A percentile compares a stretch with the other conserved stretches of the same genome.
phyloP scores from a whole-genome alignment of 2,329 filamentous ascomycete genomes.

The Epichloe scottii region DNA sequence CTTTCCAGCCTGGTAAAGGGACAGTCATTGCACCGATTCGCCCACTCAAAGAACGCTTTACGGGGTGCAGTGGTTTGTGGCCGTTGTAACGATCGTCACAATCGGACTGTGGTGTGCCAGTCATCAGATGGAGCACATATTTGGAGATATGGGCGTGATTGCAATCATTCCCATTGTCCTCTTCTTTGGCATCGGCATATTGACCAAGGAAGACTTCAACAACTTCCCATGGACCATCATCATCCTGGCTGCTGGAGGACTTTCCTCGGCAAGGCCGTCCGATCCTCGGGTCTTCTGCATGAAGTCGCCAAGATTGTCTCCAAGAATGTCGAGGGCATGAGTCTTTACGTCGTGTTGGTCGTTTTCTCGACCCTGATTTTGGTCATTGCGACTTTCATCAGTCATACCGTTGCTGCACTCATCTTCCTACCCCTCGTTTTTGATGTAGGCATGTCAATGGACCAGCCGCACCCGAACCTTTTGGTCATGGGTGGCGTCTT shows the following conservation, averaged over 20 bases:
- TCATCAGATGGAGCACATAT: constrained; percentile 74
- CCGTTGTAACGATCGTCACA: constrained; percentile 66
- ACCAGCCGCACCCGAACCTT: constrained; percentile 82
- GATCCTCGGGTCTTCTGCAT: constrained; percentile 81
- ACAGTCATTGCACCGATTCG: constrained; percentile 88
- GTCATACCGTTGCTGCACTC: constrained; percentile 87
- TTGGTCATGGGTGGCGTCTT: constrained; percentile 89
- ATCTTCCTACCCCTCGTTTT: constrained; percentile 88
- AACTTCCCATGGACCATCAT: constrained; percentile 99
- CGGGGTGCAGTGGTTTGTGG: constrained; percentile 87
- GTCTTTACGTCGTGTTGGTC: constrained; percentile 73
- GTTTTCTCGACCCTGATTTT: constrained; percentile 78
- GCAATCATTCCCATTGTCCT: constrained; percentile 91
- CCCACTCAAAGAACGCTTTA: constrained; percentile 77
- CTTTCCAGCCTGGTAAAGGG: constrained; percentile 73
- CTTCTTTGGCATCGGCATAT: constrained; percentile 91
- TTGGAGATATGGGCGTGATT: constrained; percentile 97
- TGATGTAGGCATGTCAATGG: constrained; percentile 75
- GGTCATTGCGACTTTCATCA: constrained; percentile 94
- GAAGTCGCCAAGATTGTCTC: constrained; percentile 76
- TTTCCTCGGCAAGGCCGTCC: constrained; percentile 92
- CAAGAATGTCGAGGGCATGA: constrained; percentile 58
- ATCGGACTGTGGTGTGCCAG: constrained; percentile 88
- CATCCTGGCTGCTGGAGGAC: constrained; percentile 85
- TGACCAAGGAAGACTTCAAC: constrained; percentile 99